Evolutionary conservation across 306 rosid species (phyloP), one percentile per base, ranked within the genome.

Genomic region (Quercus cerris): DNA sequence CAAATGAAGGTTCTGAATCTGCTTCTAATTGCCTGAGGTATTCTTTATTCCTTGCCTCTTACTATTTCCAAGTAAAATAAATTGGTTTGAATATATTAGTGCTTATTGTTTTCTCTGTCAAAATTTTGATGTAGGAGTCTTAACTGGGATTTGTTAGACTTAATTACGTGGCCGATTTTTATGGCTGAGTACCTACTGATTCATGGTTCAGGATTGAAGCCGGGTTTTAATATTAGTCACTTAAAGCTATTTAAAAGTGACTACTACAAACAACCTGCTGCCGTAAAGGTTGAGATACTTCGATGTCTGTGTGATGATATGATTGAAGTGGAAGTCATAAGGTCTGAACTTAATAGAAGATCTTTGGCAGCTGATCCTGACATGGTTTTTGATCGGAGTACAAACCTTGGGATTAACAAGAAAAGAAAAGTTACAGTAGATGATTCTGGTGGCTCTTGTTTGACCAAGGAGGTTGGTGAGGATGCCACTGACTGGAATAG

Each of bases 91-190:
- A 59, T 44, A 22, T 75, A 69, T 77, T 77, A 56, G 30, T 38
- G 54, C 64, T 46, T 58, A 79, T 78, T 62, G 33, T 81, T 58
- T 59, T 68, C 75, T 75, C 33, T 80, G 80, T 66, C 73, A 44
- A 58, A 15, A 80, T 73, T 78, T 87, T 54, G 28, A 57, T 85
- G 83, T 82, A 96, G 99, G 90, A 88, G 90, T 86, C 90, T 96
- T 79, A 96, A 96, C 87, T 96, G 99, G 99, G 97, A 91, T 87
- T 88, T 89, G 67, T 82, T 96, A 86, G 99, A 96, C 89, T 75
- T 84, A 84, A 83, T 93, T 76, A 89, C 99, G 4, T 96, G 99
- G 99, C 99, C 98, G 31, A 80, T 93, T 82, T 96, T 91, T 87
- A 79, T 96, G 96, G 89, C 90, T 5, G 98, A 91, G 90, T 96